Evolutionary conservation across 1,284 basidiomycete genomes (phyloP).

Genomic region (Sanghuangporus sanghuang): DNA sequence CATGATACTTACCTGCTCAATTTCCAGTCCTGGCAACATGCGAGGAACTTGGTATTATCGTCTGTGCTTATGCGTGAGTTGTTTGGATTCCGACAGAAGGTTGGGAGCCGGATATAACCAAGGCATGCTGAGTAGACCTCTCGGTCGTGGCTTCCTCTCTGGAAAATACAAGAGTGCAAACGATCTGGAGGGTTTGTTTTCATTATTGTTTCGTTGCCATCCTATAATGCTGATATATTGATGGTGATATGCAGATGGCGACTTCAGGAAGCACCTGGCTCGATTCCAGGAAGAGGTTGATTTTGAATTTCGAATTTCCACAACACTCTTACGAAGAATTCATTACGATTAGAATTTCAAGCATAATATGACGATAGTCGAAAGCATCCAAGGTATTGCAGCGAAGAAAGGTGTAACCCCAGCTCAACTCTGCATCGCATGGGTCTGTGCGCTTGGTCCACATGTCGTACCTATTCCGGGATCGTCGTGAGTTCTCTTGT

Average conservation of each 20-base stretch:
- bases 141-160: slow-evolving; percentile 55
- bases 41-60: slow-evolving; percentile 43
- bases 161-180: slow-evolving; percentile 42
- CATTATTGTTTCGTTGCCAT: background rate
- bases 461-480: slow-evolving; percentile 44
- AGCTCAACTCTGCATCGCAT: slow-evolving; percentile 55
- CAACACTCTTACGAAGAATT: background rate
- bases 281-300: slow-evolving; percentile 23
- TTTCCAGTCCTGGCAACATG: slow-evolving; percentile 33
- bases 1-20: slow-evolving; percentile 22
- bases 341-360: slow-evolving; percentile 34
- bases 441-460: slow-evolving; percentile 39
- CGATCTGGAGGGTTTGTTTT: slow-evolving; percentile 39
- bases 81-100: background rate
- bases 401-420: slow-evolving; percentile 41
- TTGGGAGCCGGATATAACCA: background rate
- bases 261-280: slow-evolving; percentile 20
- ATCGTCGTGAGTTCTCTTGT: slow-evolving; percentile 27
- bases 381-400: slow-evolving; percentile 39
- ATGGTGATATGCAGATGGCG: slow-evolving; percentile 18
- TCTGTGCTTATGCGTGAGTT: slow-evolving; percentile 48
- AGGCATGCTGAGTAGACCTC: slow-evolving; percentile 33
- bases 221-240: slow-evolving; percentile 2
- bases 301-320: slow-evolving; percentile 17
- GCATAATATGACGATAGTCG: slow-evolving; percentile 49